A percentile compares a stretch with the other conserved stretches of the same genome.
Conservation (phyloP, 2,329 filamentous ascomycete genomes). For the Sclerotinia glacialis region DNA sequence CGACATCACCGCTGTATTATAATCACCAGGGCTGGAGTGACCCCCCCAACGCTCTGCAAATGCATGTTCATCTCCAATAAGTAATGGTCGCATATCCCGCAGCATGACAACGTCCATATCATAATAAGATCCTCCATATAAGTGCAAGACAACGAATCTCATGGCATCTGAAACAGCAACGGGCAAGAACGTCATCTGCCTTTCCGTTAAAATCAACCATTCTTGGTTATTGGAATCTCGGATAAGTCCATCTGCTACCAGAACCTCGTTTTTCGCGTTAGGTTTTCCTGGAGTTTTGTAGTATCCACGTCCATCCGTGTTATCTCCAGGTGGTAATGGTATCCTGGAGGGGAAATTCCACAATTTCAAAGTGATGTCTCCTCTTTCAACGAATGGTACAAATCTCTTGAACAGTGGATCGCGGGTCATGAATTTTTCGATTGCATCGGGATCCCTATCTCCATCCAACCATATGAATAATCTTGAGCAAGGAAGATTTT, state of each 20-base stretch:
- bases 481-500: slow-evolving; percentile 53
- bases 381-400: slow-evolving; percentile 51
- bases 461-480: slow-evolving; percentile 55
- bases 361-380: slow-evolving; percentile 50
- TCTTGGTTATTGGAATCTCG: slow-evolving; percentile 50
- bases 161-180: slow-evolving; percentile 56
- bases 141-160: slow-evolving; percentile 53
- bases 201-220: slow-evolving; percentile 52
- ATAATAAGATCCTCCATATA: slow-evolving; percentile 53
- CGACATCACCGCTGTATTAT: slow-evolving; percentile 57
- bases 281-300: slow-evolving; percentile 48
- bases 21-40: slow-evolving; percentile 51
- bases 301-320: slow-evolving; percentile 49
- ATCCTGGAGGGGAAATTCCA: slow-evolving; percentile 55
- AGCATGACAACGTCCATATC: slow-evolving; percentile 57
- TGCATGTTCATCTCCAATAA: slow-evolving; percentile 48
- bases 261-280: slow-evolving; percentile 38
- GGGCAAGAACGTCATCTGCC: slow-evolving; percentile 57
- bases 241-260: slow-evolving; percentile 51
- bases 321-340: slow-evolving; percentile 49
- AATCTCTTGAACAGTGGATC: slow-evolving; percentile 53
- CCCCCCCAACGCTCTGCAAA: slow-evolving; percentile 57
- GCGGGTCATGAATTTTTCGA: slow-evolving; percentile 50
- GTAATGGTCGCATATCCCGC: slow-evolving; percentile 52
- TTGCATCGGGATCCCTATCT: slow-evolving; percentile 50